phyloP scores from a whole-genome alignment of 169 alveolate genomes.

The Miamiensis avidus region DNA sequence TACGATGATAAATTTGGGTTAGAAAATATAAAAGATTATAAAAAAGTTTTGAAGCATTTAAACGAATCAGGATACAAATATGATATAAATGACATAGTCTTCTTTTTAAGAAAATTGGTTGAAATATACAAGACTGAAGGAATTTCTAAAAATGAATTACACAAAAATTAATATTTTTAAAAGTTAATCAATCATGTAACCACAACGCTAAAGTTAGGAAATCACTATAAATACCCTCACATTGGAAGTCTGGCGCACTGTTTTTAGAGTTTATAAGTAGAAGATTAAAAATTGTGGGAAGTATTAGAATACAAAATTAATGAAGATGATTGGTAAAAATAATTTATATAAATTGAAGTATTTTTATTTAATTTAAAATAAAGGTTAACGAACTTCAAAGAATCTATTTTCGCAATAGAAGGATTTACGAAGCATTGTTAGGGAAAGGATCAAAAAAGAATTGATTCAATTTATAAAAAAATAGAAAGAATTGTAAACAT shows the following conservation, averaged over 20 bases:
- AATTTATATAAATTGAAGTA: no score
- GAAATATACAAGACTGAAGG: constrained; percentile 20
- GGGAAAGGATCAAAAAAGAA: constrained; percentile 17
- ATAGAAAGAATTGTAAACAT: constrained; percentile 34
- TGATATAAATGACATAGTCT: constrained; percentile 36
- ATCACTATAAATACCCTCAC: constrained; percentile 28
- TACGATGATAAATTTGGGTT: constrained; percentile 47
- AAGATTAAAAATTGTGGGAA: constrained; percentile 39
- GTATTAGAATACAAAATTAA: constrained; percentile 30
- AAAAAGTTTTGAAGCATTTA: constrained; percentile 18
- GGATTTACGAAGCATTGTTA: constrained; percentile 25
- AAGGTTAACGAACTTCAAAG: constrained; percentile 42
- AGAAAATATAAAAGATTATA: constrained; percentile 27
- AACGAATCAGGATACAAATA: constrained; percentile 24
- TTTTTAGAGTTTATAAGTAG: constrained; percentile 16
- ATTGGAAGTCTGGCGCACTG: constrained; percentile 43
- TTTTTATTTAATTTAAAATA: no score
- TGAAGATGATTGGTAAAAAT: constrained; percentile 44
- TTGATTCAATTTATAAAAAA: constrained; percentile 35
- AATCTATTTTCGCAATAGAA: constrained; percentile 39
- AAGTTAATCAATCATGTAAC: constrained; percentile 26
- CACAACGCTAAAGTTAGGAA: not conserved
- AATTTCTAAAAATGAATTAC: constrained; percentile 1
- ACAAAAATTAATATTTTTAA: constrained; percentile 28
- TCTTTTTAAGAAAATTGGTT: constrained; percentile 39